phyloP scores from a whole-genome alignment of 768 basidiomycete genomes.

The Coprinellus micaceus region DNA sequence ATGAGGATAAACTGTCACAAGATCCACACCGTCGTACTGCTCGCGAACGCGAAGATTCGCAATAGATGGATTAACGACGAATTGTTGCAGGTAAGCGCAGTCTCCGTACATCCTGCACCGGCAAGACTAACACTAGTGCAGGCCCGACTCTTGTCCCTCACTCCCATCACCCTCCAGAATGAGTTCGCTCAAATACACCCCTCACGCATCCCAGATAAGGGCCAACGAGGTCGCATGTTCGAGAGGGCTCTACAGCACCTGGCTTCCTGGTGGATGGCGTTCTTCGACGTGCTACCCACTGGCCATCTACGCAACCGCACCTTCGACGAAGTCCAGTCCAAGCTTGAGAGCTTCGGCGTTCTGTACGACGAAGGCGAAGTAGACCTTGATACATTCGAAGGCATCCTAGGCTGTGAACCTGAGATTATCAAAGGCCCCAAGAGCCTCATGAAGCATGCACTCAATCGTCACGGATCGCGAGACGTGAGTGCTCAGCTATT shows the following conservation, averaged over 20 bases:
- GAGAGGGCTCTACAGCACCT: conserved; percentile 75
- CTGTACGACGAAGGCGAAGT: conserved; percentile 27
- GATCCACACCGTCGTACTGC: conserved; percentile 78
- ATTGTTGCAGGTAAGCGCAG: conserved; percentile 64
- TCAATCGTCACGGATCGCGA: conserved; percentile 74
- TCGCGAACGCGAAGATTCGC: conserved; percentile 68
- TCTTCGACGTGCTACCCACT: conserved; percentile 57
- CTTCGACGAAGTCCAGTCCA: conserved; percentile 66
- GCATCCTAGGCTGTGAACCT: conserved; percentile 48
- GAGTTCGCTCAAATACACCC: conserved; percentile 81
- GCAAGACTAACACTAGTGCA: conserved; percentile 26
- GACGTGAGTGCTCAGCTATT: conserved; percentile 91
- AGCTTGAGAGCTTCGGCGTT: conserved; percentile 31
- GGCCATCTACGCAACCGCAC: conserved; percentile 75
- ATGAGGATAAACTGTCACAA: conserved; percentile 82
- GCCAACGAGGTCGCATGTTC: conserved; percentile 83
- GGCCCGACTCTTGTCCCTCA: conserved; percentile 86
- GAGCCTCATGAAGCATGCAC: conserved; percentile 89
- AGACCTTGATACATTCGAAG: conserved; percentile 43
- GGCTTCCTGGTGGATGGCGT: conserved; percentile 82
- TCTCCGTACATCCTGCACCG: not conserved
- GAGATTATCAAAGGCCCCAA: conserved; percentile 75
- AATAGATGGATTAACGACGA: conserved; percentile 84
- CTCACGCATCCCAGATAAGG: conserved; percentile 73
- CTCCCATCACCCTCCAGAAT: conserved; percentile 76